phyloP scores from a whole-genome alignment of 176 grass and related monocot species.

The Hyparrhenia diplandra region DNA sequence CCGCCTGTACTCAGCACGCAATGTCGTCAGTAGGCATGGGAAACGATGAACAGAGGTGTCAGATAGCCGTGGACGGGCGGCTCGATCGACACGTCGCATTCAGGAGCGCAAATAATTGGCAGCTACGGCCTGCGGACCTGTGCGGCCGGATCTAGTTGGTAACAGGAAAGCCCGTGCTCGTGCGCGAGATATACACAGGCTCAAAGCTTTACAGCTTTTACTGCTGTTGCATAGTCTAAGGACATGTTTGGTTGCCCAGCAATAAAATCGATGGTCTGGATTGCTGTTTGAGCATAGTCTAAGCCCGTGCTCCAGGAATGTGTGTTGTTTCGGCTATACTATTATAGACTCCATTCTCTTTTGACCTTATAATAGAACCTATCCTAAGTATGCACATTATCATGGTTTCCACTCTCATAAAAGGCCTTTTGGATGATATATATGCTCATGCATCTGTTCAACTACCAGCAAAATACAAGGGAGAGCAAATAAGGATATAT shows the following conservation, averaged over 20 bases:
- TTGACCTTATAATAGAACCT: neutral
- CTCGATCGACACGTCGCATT: neutral
- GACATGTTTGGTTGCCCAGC: neutral
- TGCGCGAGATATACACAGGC: slow-evolving; percentile 6
- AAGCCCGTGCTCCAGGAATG: no score
- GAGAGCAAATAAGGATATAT: slow-evolving; percentile 9
- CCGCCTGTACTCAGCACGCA: slow-evolving; percentile 48
- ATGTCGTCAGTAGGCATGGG: neutral
- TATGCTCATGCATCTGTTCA: slow-evolving; percentile 27
- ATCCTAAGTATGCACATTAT: neutral
- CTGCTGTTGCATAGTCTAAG: neutral
- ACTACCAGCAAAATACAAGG: slow-evolving; percentile 16
- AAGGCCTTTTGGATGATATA: neutral
- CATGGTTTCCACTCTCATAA: neutral
- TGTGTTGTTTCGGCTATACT: neutral
- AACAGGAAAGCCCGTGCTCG: neutral
- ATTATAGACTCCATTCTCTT: neutral
- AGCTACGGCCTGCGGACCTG: neutral
- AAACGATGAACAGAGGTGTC: neutral
- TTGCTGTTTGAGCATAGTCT: neutral
- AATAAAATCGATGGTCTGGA: no score
- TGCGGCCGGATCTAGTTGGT: neutral
- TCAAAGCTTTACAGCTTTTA: neutral
- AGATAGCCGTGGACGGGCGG: neutral
- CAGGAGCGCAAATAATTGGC: slow-evolving; percentile 7